Base-by-base conservation (phyloP, 352 stramenopile genomes). In the Phytopythium mirpurense region DNA sequence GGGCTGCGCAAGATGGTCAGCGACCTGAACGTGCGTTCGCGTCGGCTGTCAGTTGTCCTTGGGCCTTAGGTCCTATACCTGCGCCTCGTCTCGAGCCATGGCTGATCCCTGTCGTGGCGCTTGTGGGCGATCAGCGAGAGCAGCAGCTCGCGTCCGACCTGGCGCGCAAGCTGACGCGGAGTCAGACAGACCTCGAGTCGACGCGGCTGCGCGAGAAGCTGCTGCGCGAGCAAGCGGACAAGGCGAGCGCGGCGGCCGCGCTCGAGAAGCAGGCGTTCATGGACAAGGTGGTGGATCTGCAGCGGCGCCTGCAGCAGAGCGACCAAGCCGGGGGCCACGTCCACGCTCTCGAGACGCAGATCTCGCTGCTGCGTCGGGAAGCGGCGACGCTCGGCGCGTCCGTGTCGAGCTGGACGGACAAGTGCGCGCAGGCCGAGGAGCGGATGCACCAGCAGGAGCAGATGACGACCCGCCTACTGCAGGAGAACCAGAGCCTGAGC, bases 181-280 rank as follows among this genome's bases (percentile, higher is more conserved):
- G 59, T 36, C 75, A 89, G 57, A 70, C 67, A 2, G 71, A 89
- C 42, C 24, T 89, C 5, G 71, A 86, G 16, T 46, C 45, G 29
- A 66, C 71, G 5, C 72, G 72, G 57, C 62, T 72, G 26, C 68
- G 75, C 21, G 78, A 86, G 27, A 83, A 81, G 37, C 40, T 76
- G 3, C 34, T 79, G 19, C 62, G 70, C 15, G 78, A 89, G n/a
- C 73, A 85, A 26, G 48, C 72, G 29, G 56, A 75, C 26, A 73
- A 75, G 34, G 38, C 78, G 8, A 74, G 83, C 29, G 12, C 64
- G 7, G 47, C 73, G 11, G 54, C 68, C 53, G 66, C 31, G 44
- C 68, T 77, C 26, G 74, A 86, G 48, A 83, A 83, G 23, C 72
- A 84, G 42, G 19, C 66, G 2, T 50, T 89, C 32, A 75, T 77